phyloP scores from a whole-genome alignment of 371 early-diverging fungal species.

The Blyttiomyces sp. region DNA sequence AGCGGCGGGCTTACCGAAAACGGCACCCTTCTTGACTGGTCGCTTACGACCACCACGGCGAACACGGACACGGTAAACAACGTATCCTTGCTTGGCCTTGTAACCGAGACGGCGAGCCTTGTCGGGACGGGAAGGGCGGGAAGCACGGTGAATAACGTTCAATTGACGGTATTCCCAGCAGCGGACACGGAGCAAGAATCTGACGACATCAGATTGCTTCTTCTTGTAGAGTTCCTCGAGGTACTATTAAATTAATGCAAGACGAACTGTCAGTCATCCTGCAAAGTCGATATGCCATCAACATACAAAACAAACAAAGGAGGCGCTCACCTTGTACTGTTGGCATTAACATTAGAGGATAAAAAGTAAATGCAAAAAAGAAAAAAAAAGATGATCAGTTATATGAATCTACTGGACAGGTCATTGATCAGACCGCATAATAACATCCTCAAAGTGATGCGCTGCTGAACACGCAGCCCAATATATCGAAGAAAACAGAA shows the following conservation, averaged over 20 bases:
- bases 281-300: not conserved
- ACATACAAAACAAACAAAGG: too few relatives aligned
- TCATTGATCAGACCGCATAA: too few relatives aligned
- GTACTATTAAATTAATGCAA: constrained; percentile 7
- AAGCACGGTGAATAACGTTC: constrained; percentile 95
- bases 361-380: not conserved
- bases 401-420: not conserved
- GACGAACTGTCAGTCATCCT: not conserved
- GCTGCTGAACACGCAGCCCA: too few relatives aligned
- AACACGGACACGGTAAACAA: constrained; percentile 96
- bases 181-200: constrained; percentile 96
- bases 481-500: too few relatives aligned
- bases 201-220: constrained; percentile 90
- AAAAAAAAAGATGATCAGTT: not conserved
- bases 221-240: constrained; percentile 17
- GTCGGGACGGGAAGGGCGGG: constrained; percentile 97
- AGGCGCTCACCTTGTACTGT: too few relatives aligned
- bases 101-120: constrained; percentile 99
- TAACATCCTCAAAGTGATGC: too few relatives aligned
- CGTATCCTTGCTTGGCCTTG: constrained; percentile 98
- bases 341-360: too few relatives aligned
- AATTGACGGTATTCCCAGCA: constrained; percentile 99
- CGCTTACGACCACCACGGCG: constrained; percentile 98
- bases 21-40: constrained; percentile 94
- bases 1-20: constrained; percentile 95